Base-by-base conservation (phyloP, 176 grass and related monocot genomes). In the Saccharum spontaneum region DNA sequence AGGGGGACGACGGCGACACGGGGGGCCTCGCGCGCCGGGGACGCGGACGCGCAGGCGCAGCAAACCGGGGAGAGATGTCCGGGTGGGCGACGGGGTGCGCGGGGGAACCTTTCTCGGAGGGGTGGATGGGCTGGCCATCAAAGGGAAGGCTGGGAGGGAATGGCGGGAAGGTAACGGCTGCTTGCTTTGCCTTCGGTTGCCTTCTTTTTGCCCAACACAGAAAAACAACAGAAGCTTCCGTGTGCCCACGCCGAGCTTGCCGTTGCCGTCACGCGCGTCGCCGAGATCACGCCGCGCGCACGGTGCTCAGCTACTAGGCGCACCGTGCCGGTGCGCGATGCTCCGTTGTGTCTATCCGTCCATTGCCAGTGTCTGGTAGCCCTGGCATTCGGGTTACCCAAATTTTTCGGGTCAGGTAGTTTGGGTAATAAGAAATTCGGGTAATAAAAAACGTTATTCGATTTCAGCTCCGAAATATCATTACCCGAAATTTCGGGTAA, bases 91-190 rank as follows among this genome's bases (percentile, higher is more conserved):
- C 66, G 83, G 83, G 31, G 50, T 39, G 66, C 61, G 85, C 44
- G 63, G 81, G 37, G 75, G 61, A 81, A 67, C 43, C 75, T 65
- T 71, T 65, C 26, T 40, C 45, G 31, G 46, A 48, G 28, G 30
- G 7, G 17, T 4, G 63, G n/a, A 3, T 7, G 81, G 37, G 76
- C 46, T 24, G 65, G 60, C 69, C 71, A 67, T 41, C 10, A 69
- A 92, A 90, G 77, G 87, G 79, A 37, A 72, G 93, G 90, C 45
- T 33, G 61, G 66, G 93, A 92, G 93, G 85, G 57, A 87, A 89
- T 87, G 86, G 90, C 88, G 93, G 93, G 86, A 86, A 79, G 37
- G 69, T 24, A 88, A 86, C 82, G 68, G 54, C 85, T 81, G 74
- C 44, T 64, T 45, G 46, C 3, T 75, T 75, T 70, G 52, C 31